A percentile compares a stretch with the other conserved stretches of the same genome.
phyloP scores from a whole-genome alignment of 805 yeast species.

The Suhomyces emberorum region DNA sequence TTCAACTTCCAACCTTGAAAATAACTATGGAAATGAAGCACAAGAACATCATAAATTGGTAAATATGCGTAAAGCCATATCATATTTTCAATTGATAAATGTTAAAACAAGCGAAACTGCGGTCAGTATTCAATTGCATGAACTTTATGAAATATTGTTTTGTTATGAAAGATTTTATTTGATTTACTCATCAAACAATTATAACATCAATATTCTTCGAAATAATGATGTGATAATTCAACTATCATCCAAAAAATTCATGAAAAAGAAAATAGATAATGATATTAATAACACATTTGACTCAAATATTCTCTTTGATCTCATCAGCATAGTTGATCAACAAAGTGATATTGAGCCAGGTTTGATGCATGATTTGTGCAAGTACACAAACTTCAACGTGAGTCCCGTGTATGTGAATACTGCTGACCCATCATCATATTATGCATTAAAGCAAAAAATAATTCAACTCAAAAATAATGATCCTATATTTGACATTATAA shows the following conservation, averaged over 20 bases:
- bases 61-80: slow-evolving; percentile 26
- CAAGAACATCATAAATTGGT: slow-evolving; percentile 31
- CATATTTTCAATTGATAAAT: slow-evolving; percentile 30
- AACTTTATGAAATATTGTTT: slow-evolving; percentile 30
- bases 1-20: slow-evolving; percentile 9
- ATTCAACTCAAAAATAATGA: slow-evolving; percentile 5
- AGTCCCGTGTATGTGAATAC: background rate
- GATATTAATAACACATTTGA: slow-evolving; percentile 8
- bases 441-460: slow-evolving; percentile 6
- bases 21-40: slow-evolving; percentile 16
- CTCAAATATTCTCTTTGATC: slow-evolving; percentile 9
- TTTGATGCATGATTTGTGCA: slow-evolving; percentile 5
- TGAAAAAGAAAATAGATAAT: slow-evolving; percentile 5
- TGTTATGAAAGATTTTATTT: slow-evolving; percentile 23
- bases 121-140: slow-evolving; percentile 22
- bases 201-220: slow-evolving; percentile 10
- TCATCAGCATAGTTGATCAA: slow-evolving; percentile 7
- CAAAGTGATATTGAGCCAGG: slow-evolving; percentile 4
- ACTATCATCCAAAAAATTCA: slow-evolving; percentile 6
- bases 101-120: slow-evolving; percentile 20
- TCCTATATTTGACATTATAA: slow-evolving; percentile 11
- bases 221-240: slow-evolving; percentile 13
- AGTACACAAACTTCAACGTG: slow-evolving; percentile 11
- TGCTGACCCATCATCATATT: background rate
- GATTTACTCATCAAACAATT: slow-evolving; percentile 14